These are phyloP conservation scores for Fomitopsis serialis DNA, from an alignment of 768 basidiomycete genomes.

Conservation along the genomic window DNA sequence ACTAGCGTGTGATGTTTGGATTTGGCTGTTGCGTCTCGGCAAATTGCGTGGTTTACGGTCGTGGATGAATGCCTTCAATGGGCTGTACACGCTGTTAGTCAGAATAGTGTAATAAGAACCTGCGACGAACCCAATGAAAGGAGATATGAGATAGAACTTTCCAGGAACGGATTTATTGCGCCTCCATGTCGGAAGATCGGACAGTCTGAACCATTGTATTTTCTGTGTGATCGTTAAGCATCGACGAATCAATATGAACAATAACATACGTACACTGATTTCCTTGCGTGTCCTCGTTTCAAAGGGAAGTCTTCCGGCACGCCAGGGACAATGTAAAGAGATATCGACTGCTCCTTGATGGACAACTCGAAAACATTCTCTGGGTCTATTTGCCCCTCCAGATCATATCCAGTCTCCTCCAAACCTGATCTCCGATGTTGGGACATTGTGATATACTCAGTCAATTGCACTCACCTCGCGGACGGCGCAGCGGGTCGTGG, in stretches of 20 bases:
- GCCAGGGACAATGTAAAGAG: slow-evolving; percentile 83
- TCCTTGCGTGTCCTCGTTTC: slow-evolving; percentile 95
- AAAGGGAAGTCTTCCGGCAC: slow-evolving; percentile 88
- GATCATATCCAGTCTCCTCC: slow-evolving; percentile 95
- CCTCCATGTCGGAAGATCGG: slow-evolving; percentile 92
- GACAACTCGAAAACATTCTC: slow-evolving; percentile 76
- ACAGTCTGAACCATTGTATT: slow-evolving; percentile 92
- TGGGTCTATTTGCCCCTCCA: slow-evolving; percentile 59
- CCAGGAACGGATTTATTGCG: slow-evolving; percentile 61
- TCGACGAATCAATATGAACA: slow-evolving; percentile 6
- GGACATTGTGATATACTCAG: slow-evolving; percentile 1
- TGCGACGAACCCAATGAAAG: slow-evolving; percentile 75
- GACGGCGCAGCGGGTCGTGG: slow-evolving; percentile 79
- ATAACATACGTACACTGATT: slow-evolving; percentile 71
- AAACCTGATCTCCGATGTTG: slow-evolving; percentile 53
- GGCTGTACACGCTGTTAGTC: slow-evolving; percentile 28
- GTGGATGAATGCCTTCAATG: slow-evolving; percentile 64
- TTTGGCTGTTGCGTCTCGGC: slow-evolving; percentile 34
- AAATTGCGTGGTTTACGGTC: slow-evolving; percentile 50
- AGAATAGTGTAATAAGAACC: not conserved
- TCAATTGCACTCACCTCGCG: slow-evolving; percentile 64
- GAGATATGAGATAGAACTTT: slow-evolving; percentile 93
- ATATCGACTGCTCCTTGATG: slow-evolving; percentile 87
- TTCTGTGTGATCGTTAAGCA: slow-evolving; percentile 44
- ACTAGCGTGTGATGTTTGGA: slow-evolving; percentile 8